Evolutionary conservation across 2,329 filamentous ascomycete genomes (phyloP), one percentile per base, ranked within the genome.

Genomic region (Aspergillus hortae): DNA sequence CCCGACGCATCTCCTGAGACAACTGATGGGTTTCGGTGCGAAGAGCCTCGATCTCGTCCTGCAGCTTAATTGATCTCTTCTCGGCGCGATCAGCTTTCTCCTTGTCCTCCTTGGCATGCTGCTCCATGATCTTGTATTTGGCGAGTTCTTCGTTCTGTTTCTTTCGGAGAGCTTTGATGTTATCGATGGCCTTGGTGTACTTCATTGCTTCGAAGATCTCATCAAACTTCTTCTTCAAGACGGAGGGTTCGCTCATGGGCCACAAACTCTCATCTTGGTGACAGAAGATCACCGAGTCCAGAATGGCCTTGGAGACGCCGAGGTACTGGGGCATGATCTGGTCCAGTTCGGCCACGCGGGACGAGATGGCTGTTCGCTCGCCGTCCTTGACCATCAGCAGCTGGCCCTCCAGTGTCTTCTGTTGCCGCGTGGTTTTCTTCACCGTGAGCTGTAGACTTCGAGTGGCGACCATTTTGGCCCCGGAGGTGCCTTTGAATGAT

Each of bases 201-300:
- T 96, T 96, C 73, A 90, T 79, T 1, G 94, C 94, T 72, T 97
- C 94, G 61, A 99, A 99, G 10, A 99, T 99, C 67, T 96, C 90
- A 66, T 99, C 94, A 55, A 99, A 99, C 48, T 86, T 88, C 70
- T 95, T 95, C 73, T 99, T 99, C 46, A 99, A 77, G 0, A 83
- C 84, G 0, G 83, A 77, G 0, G 94, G 90, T 64, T 95, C 90
- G 66, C 90, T 95, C 80, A 99, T 86, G 0, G 94, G 94, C 94
- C 94, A 99, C 25, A 97, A 74, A 23, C 92, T 96, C 61, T 99
- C 94, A 68, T 99, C 94, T 67, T 99, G 94, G 67, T 99, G 94
- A 69, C 94, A 99, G 74, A 99, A 99, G 61, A 99, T 96, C 68
- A 99, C 94, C 53, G 88, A 88, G 60, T 97, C 92, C 23, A 99